phyloP scores from a whole-genome alignment of 306 rosid species.

The Cucurbita moschata region DNA sequence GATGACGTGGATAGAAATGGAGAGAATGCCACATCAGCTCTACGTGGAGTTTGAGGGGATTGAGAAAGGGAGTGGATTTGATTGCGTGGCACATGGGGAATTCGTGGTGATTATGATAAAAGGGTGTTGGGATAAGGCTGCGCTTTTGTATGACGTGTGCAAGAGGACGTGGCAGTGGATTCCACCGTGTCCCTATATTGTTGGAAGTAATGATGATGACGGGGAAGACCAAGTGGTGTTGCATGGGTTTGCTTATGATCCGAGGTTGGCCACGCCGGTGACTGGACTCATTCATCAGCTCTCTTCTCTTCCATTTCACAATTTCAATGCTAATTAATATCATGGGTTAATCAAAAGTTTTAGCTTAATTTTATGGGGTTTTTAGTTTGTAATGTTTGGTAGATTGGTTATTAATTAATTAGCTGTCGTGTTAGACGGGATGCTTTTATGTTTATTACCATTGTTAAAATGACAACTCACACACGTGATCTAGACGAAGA shows the following conservation, averaged over 20 bases:
- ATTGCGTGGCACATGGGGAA: conserved; percentile 68
- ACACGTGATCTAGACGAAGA: too few relatives aligned
- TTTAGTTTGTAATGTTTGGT: too few relatives aligned
- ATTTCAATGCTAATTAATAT: conserved; percentile 9
- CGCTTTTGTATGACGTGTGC: conserved; percentile 42
- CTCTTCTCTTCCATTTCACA: conserved; percentile 34
- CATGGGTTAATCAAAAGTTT: too few relatives aligned
- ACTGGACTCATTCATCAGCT: conserved; percentile 63
- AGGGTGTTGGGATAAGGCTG: conserved; percentile 35
- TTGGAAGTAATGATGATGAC: conserved; percentile 10
- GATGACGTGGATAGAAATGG: conserved; percentile 73
- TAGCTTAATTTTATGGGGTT: too few relatives aligned
- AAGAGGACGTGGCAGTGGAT: conserved; percentile 86
- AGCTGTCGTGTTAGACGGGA: too few relatives aligned
- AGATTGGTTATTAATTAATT: too few relatives aligned
- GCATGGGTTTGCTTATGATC: conserved; percentile 85
- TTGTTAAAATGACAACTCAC: too few relatives aligned
- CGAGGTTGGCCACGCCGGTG: conserved; percentile 67
- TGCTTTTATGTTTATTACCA: too few relatives aligned
- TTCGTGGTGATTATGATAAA: conserved; percentile 37
- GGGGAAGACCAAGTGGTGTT: conserved; percentile 15
- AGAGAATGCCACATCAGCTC: conserved; percentile 85
- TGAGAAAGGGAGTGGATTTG: conserved; percentile 63
- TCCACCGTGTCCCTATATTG: conserved; percentile 69
- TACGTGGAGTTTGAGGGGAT: conserved; percentile 46